Conservation (phyloP, 306 rosid species). For the Vigna hirtella region DNA sequence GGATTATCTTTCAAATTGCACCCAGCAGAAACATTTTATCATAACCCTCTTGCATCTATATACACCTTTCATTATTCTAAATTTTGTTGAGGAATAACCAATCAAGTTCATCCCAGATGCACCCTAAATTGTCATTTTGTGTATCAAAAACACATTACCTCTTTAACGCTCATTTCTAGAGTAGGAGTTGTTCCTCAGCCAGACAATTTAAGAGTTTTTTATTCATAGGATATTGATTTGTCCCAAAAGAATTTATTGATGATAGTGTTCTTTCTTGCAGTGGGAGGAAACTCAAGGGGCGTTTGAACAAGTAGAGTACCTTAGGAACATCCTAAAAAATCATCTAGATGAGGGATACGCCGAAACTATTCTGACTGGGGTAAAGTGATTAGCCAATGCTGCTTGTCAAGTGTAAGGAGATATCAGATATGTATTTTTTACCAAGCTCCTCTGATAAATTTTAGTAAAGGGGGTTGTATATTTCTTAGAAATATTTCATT, state of each 20-base stretch:
- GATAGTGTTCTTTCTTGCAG: conserved; percentile 52
- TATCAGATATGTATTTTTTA: conserved; percentile 25
- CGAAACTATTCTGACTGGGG: conserved; percentile 37
- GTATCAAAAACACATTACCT: neutral
- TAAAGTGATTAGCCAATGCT: conserved; percentile 40
- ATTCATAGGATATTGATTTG: conserved; percentile 21
- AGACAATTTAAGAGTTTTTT: conserved; percentile 19
- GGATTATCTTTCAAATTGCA: conserved; percentile 36
- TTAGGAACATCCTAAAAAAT: conserved; percentile 69
- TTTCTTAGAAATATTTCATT: conserved; percentile 31
- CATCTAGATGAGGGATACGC: conserved; percentile 45
- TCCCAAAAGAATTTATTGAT: neutral
- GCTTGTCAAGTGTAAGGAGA: conserved; percentile 25
- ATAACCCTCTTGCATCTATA: conserved; percentile 18
- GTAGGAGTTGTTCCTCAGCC: conserved; percentile 9
- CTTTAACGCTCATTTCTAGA: neutral
- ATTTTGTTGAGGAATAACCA: conserved; percentile 3
- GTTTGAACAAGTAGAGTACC: conserved; percentile 66
- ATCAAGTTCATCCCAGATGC: neutral
- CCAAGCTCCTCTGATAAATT: conserved; percentile 22
- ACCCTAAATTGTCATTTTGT: neutral
- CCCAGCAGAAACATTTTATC: neutral
- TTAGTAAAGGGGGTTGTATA: conserved; percentile 33
- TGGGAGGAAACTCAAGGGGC: conserved; percentile 91
- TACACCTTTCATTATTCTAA: conserved; percentile 9